phyloP scores from a whole-genome alignment of 2,329 filamentous ascomycete genomes.

The Cordyceps fumosorosea region DNA sequence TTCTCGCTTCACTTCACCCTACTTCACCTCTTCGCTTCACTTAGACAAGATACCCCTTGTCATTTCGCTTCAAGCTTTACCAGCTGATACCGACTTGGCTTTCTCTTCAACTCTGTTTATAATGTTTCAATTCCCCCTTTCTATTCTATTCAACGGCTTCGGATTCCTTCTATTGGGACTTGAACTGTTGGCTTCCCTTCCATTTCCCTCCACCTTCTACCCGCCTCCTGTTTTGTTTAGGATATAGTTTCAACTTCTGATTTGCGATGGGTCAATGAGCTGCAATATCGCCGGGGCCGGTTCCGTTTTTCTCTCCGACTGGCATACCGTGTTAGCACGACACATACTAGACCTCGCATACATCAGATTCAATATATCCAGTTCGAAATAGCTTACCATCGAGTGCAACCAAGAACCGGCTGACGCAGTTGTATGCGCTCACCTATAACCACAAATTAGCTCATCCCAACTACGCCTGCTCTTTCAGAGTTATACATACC shows the following conservation, averaged over 20 bases:
- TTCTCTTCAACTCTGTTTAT: not conserved
- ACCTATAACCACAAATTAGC: slow-evolving; percentile 30
- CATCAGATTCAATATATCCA: not conserved
- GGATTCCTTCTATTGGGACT: not conserved
- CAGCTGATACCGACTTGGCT: not conserved
- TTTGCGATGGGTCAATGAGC: slow-evolving; percentile 23
- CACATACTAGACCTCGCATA: not conserved
- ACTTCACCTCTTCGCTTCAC: slow-evolving; percentile 12
- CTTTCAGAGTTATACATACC: slow-evolving; percentile 32
- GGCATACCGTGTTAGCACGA: not conserved
- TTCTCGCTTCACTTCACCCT: slow-evolving; percentile 10
- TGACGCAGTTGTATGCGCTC: slow-evolving; percentile 79
- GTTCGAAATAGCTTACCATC: slow-evolving; percentile 51
- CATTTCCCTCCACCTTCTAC: not conserved
- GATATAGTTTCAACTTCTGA: not conserved
- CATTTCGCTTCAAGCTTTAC: slow-evolving; percentile 15
- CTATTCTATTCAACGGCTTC: not conserved
- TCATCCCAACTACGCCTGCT: not conserved
- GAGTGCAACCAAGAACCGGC: slow-evolving; percentile 73
- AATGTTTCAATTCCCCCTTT: slow-evolving; percentile 10
- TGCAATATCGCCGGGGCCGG: slow-evolving; percentile 38
- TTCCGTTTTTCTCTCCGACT: slow-evolving; percentile 53
- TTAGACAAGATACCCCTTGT: slow-evolving; percentile 36
- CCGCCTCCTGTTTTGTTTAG: slow-evolving; percentile 1
- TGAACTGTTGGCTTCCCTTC: not conserved